Evolutionary conservation across 257 asterid genomes (phyloP), one percentile per base, ranked within the genome.

Genomic region (Euphrasia confusa): DNA sequence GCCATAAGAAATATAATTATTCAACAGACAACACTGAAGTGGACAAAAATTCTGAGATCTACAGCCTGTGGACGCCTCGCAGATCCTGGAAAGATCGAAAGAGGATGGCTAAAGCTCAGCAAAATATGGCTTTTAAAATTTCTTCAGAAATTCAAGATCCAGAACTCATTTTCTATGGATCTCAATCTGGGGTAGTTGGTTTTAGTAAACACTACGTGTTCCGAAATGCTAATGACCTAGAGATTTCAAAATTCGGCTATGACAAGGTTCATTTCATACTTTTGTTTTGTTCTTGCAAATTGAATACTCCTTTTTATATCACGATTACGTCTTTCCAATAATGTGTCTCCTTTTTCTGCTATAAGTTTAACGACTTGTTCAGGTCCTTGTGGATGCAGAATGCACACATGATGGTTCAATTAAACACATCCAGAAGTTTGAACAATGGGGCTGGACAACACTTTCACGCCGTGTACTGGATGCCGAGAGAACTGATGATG

Each of bases 371-470:
- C 27, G 55, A 49, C 55, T 49, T 14, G 67, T 56, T 69, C 81
- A 90, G 96, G 95, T 88, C 63, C 90, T 91, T 65, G 96, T 86
- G 77, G 98, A 91, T 83, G 98, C 96, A 74, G 98, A 91, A 75
- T 91, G 98, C 75, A 91, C 96, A 8, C 98, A 91, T 68, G 98
- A 91, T 74, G 98, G 98, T 66, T 91, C 98, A 42, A 69, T 86
- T 54, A 84, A 76, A 68, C 96, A 91, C 72, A 85, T 91, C 63
- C 98, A 88, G 72, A 91, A 91, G 74, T 92, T 86, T 71, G 93
- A 89, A 73, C 90, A 86, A 59, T 92, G 97, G 99, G 99, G 99
- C 64, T 92, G 97, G 99, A 79, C 87, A 60, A 89, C 99, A 47
- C 84, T 92, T 77, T 75, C 75, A 60, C 85, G 95, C 65, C 99